A percentile compares a stretch with the other conserved stretches of the same genome.
phyloP scores from a whole-genome alignment of 352 stramenopile genomes.

The Pythium phragmiticola region DNA sequence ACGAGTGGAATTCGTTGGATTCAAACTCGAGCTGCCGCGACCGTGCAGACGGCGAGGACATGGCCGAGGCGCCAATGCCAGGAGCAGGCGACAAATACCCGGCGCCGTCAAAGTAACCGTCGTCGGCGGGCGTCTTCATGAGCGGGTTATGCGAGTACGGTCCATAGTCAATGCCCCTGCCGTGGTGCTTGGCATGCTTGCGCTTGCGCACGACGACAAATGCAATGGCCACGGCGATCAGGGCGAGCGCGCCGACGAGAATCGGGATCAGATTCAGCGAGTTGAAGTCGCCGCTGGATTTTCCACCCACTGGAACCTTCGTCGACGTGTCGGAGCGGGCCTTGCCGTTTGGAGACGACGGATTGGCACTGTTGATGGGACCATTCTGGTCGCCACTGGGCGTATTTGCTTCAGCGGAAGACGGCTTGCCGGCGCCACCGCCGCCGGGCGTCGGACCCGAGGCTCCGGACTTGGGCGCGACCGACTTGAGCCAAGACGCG shows the following conservation, averaged over 20 bases:
- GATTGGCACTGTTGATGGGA: background rate
- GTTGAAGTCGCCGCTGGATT: constrained; percentile 15
- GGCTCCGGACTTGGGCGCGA: constrained; percentile 19
- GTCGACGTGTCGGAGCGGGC: background rate
- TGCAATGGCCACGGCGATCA: constrained; percentile 20
- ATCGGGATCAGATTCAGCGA: constrained; percentile 24
- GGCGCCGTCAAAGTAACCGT: constrained; percentile 23
- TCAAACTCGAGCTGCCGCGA: constrained; percentile 18
- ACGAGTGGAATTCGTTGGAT: constrained; percentile 22
- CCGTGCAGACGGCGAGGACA: constrained; percentile 3
- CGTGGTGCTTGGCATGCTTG: constrained; percentile 18
- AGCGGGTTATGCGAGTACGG: constrained; percentile 23
- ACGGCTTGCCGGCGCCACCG: background rate
- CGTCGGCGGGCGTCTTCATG: constrained; percentile 15
- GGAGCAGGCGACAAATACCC: constrained; percentile 23
- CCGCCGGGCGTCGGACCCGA: background rate
- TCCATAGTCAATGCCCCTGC: constrained; percentile 13
- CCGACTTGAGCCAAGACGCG: constrained; percentile 26
- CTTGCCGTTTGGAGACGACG: background rate
- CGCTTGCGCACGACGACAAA: constrained; percentile 26
- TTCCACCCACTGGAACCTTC: background rate
- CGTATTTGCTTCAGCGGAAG: background rate
- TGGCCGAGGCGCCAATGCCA: constrained; percentile 2
- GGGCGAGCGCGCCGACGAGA: constrained; percentile 19
- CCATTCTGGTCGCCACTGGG: background rate